phyloP scores from a whole-genome alignment of 1,284 basidiomycete species.

The Microbotryum saponariae region DNA sequence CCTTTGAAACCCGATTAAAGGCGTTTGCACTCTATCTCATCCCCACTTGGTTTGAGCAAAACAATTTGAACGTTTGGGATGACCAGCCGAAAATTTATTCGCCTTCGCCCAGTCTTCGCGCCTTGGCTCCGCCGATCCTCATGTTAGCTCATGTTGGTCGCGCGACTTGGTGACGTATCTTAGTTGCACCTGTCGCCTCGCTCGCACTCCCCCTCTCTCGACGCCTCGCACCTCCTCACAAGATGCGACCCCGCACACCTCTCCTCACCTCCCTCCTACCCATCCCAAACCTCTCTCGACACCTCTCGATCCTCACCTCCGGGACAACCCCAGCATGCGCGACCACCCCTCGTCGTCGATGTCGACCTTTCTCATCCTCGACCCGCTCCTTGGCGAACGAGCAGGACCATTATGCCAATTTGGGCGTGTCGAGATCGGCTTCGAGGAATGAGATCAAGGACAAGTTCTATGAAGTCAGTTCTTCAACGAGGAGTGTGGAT shows the following conservation, averaged over 20 bases:
- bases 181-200: background rate
- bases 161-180: background rate
- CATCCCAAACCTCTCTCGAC: background rate
- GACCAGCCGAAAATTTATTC: no score
- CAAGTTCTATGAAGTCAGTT: constrained; percentile 36
- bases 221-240: background rate
- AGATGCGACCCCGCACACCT: background rate
- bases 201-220: background rate
- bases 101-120: no score
- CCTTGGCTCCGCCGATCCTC: no score
- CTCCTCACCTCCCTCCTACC: background rate
- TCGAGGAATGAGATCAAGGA: constrained; percentile 33
- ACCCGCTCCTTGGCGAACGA: background rate
- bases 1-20: no score
- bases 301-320: background rate
- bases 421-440: constrained; percentile 19
- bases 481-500: background rate
- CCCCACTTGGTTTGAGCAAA: no score
- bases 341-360: constrained; percentile 31
- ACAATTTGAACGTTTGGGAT: no score
- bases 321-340: background rate
- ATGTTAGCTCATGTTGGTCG: no score
- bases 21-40: no score
- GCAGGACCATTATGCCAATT: constrained; percentile 26
- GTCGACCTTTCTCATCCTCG: constrained; percentile 6